Evolutionary conservation across 352 stramenopile genomes (phyloP).

Genomic region (Pythium phragmitis): DNA sequence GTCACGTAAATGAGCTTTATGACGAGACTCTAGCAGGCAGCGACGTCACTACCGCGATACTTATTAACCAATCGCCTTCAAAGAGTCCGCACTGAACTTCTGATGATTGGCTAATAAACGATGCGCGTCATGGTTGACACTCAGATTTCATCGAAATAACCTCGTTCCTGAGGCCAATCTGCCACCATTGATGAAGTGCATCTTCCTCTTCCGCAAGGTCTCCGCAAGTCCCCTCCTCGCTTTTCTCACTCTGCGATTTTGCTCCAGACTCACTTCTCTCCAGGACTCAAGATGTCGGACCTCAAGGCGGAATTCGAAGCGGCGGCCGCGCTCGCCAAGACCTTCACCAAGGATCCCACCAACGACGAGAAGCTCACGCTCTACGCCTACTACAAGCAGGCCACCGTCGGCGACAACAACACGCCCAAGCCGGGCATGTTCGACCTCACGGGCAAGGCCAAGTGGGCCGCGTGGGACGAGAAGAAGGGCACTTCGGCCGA

Average conservation of each 20-base stretch:
- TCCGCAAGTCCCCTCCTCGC: neutral
- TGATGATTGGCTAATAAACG: slow-evolving; percentile 23
- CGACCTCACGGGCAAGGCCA: slow-evolving; percentile 84
- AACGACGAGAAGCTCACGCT: slow-evolving; percentile 90
- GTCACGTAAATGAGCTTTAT: neutral
- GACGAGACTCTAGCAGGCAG: neutral
- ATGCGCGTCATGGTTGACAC: slow-evolving; percentile 24
- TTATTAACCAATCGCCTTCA: slow-evolving; percentile 16
- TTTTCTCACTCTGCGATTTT: slow-evolving; percentile 46
- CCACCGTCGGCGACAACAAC: slow-evolving; percentile 85
- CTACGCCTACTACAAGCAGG: slow-evolving; percentile 92
- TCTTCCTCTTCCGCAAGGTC: slow-evolving; percentile 3
- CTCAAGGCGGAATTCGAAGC: slow-evolving; percentile 84
- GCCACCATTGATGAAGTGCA: slow-evolving; percentile 1
- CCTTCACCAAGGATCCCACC: slow-evolving; percentile 72
- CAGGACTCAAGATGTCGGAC: slow-evolving; percentile 63
- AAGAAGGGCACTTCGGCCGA: slow-evolving; percentile 86
- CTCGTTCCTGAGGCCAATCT: slow-evolving; percentile 20
- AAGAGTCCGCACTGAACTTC: neutral
- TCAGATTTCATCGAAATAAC: slow-evolving; percentile 20
- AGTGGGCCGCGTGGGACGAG: slow-evolving; percentile 87
- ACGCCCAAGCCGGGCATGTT: slow-evolving; percentile 84
- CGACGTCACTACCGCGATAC: slow-evolving; percentile 9
- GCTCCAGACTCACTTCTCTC: slow-evolving; percentile 11
- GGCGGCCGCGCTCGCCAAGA: slow-evolving; percentile 73